These are phyloP conservation scores for Starmera dryadoides DNA, from an alignment of 805 yeast species.

Conservation along the genomic window DNA sequence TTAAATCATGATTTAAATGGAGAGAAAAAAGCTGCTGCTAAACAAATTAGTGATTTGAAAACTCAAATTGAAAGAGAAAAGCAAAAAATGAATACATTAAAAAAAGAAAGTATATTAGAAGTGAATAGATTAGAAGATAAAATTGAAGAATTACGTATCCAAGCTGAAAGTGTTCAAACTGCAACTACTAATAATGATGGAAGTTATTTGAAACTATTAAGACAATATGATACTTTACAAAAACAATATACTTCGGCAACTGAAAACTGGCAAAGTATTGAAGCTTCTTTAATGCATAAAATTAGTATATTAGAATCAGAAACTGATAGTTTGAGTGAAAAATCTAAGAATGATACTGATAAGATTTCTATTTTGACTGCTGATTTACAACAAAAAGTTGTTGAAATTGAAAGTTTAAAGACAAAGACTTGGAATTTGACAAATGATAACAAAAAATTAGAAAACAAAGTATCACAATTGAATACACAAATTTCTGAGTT, in stretches of 20 bases:
- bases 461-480: conserved; percentile 12
- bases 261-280: conserved; percentile 79
- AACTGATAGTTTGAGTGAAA: conserved; percentile 28
- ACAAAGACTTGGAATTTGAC: conserved; percentile 22
- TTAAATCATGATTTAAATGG: conserved; percentile 16
- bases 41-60: conserved; percentile 24
- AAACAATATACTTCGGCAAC: conserved; percentile 69
- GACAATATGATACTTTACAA: conserved; percentile 51
- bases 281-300: conserved; percentile 49
- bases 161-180: conserved; percentile 41
- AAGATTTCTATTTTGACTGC: conserved; percentile 17
- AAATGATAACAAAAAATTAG: conserved; percentile 21
- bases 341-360: conserved; percentile 14
- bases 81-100: conserved; percentile 16
- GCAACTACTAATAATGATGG: conserved; percentile 24
- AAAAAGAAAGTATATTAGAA: conserved; percentile 29
- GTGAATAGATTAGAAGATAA: conserved; percentile 56
- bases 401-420: conserved; percentile 11
- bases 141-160: conserved; percentile 60
- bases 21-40: conserved; percentile 14
- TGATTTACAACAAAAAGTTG: conserved; percentile 28
- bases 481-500: conserved; percentile 19
- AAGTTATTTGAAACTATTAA: conserved; percentile 34
- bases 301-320: conserved; percentile 39
- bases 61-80: conserved; percentile 28